phyloP scores from a whole-genome alignment of 2,329 filamentous ascomycete genomes.

The Fusarium verrucosum region DNA sequence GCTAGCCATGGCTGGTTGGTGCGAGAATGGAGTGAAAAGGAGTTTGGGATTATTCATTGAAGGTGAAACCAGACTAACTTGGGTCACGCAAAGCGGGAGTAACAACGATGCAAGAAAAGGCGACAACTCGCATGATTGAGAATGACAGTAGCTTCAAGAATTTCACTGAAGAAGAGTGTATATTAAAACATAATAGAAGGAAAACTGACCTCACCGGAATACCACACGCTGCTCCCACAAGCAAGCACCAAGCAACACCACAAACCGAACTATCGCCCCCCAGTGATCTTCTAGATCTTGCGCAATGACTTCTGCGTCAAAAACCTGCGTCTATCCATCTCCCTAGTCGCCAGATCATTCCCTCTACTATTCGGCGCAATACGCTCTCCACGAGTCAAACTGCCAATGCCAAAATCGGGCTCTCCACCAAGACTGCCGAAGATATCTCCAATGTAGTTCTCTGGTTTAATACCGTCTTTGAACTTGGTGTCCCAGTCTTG shows the following conservation, averaged over 20 bases:
- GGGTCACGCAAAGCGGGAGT: background rate
- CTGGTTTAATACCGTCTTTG: constrained; percentile 62
- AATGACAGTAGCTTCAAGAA: no score
- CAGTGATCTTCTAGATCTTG: constrained; percentile 27
- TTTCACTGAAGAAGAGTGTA: background rate
- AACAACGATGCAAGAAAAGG: background rate
- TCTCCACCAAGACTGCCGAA: constrained; percentile 72
- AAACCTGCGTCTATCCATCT: constrained; percentile 43
- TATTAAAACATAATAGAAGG: constrained; percentile 1
- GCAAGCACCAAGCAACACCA: background rate
- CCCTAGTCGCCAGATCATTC: constrained; percentile 37
- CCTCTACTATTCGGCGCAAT: constrained; percentile 40
- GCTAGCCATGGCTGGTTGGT: background rate
- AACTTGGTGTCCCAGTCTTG: constrained; percentile 68
- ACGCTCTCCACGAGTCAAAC: constrained; percentile 51
- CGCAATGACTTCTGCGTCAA: constrained; percentile 38
- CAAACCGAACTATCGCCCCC: background rate
- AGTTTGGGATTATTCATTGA: background rate
- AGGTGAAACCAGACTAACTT: background rate
- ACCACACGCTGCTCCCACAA: background rate
- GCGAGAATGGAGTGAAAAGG: background rate
- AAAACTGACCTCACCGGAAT: background rate
- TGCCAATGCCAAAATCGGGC: constrained; percentile 71
- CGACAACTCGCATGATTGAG: background rate
- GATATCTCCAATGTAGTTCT: constrained; percentile 76